Conservation (phyloP, 2,329 filamentous ascomycete species). For the Scedosporium dehoogii region DNA sequence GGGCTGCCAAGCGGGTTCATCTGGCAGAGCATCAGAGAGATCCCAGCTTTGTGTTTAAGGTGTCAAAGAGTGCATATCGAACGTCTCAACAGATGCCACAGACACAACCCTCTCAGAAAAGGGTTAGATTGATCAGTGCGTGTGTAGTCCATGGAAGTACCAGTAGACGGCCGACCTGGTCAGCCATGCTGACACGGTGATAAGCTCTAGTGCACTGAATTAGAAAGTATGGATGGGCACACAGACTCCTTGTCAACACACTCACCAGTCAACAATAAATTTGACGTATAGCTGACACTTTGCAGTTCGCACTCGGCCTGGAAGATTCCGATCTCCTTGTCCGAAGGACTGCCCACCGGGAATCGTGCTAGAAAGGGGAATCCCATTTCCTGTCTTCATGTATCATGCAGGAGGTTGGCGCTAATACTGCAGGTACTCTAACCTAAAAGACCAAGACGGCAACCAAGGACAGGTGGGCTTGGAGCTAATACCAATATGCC, state of each 20-base stretch:
- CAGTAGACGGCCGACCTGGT: no score
- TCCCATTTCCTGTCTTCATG: slow-evolving; percentile 1
- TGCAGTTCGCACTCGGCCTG: neutral
- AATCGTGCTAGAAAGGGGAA: neutral
- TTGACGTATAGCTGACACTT: neutral
- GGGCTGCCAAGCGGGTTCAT: neutral
- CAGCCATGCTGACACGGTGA: no score
- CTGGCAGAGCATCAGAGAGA: neutral
- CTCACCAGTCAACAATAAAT: neutral
- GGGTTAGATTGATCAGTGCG: neutral
- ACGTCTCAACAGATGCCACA: no score
- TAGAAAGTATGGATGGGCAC: no score
- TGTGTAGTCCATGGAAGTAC: neutral
- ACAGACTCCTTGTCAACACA: no score
- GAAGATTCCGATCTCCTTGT: neutral
- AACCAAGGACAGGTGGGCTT: neutral
- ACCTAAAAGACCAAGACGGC: slow-evolving; percentile 4
- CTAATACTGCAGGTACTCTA: slow-evolving; percentile 7
- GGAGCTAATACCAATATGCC: neutral
- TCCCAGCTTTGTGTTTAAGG: neutral
- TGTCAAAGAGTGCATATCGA: neutral
- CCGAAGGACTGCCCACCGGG: no score
- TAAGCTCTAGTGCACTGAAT: no score
- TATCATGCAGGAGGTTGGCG: slow-evolving; percentile 4
- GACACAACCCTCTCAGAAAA: neutral